Percentiles rank a stretch among this genome's conserved stretches.
Evolutionary conservation across 345 rosid species (phyloP).

Genomic region (Eucalyptus lansdowneana): DNA sequence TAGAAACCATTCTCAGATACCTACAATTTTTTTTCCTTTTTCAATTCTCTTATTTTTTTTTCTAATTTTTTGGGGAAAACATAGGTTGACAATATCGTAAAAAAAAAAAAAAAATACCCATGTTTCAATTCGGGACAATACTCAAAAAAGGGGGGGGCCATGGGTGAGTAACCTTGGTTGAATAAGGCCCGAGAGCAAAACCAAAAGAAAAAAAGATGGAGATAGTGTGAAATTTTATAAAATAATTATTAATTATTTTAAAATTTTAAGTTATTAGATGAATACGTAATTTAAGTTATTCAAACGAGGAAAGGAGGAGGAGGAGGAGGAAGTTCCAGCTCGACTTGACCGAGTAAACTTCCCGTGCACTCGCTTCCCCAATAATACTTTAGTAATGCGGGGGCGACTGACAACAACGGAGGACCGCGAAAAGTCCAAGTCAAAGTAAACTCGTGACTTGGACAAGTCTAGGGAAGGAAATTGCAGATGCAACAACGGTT

Average conservation of each 20-base stretch:
- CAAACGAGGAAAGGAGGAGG: neutral
- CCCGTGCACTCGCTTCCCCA: neutral
- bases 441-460: neutral
- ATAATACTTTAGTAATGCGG: no score
- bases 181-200: neutral
- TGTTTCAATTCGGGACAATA: neutral
- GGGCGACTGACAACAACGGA: neutral
- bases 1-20: neutral
- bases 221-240: fast-evolving
- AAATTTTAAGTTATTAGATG: fast-evolving
- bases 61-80: neutral
- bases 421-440: neutral
- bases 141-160: neutral
- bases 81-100: neutral
- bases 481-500: neutral
- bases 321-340: neutral
- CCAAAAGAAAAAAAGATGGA: fast-evolving
- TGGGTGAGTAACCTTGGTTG: neutral
- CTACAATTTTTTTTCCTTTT: neutral
- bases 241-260: no score
- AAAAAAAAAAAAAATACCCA: neutral
- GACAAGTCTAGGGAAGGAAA: no score
- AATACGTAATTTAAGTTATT: no score
- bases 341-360: neutral
- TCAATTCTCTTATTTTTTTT: neutral